Percentiles rank a stretch among this genome's conserved stretches.
phyloP scores from a whole-genome alignment of 2,329 filamentous ascomycete genomes.

The Neodidymelliopsis sp. region DNA sequence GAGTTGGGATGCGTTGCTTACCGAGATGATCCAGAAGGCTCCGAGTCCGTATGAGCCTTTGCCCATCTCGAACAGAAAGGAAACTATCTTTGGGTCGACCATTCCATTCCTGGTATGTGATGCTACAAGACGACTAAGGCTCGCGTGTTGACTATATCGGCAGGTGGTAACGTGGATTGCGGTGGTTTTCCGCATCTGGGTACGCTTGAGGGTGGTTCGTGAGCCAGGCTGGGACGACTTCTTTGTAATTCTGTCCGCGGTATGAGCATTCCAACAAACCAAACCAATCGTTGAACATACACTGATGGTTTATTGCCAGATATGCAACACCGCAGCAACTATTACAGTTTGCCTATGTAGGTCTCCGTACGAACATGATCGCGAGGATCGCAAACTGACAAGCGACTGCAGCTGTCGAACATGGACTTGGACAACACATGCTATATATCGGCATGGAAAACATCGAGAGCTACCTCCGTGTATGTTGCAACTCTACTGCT shows the following conservation, averaged over 20 bases:
- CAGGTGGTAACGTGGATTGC: constrained; percentile 40
- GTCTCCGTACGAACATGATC: not conserved
- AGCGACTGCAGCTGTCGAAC: constrained; percentile 30
- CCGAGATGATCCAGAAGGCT: constrained; percentile 28
- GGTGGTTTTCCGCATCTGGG: constrained; percentile 38
- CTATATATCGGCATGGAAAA: constrained; percentile 29
- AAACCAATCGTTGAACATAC: not conserved
- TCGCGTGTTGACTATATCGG: constrained; percentile 14
- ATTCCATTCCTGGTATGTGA: constrained; percentile 38
- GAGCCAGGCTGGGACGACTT: constrained; percentile 49
- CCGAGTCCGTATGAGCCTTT: constrained; percentile 38
- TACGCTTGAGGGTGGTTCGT: constrained; percentile 37
- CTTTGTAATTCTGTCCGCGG: constrained; percentile 40
- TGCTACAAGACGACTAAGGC: not conserved
- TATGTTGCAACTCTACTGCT: not conserved
- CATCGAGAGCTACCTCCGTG: constrained; percentile 24
- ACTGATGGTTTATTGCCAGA: constrained; percentile 23
- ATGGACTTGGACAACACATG: constrained; percentile 46
- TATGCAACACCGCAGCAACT: constrained; percentile 36
- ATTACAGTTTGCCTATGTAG: constrained; percentile 34
- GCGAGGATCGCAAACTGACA: constrained; percentile 10
- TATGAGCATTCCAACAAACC: constrained; percentile 20
- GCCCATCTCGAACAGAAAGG: constrained; percentile 36
- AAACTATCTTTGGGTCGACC: constrained; percentile 35
- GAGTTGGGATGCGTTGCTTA: constrained; percentile 27